These are phyloP conservation scores for Takakia lepidozioides DNA, from an alignment of 225 moss, liverwort and hornwort genomes.

Conservation along the genomic window DNA sequence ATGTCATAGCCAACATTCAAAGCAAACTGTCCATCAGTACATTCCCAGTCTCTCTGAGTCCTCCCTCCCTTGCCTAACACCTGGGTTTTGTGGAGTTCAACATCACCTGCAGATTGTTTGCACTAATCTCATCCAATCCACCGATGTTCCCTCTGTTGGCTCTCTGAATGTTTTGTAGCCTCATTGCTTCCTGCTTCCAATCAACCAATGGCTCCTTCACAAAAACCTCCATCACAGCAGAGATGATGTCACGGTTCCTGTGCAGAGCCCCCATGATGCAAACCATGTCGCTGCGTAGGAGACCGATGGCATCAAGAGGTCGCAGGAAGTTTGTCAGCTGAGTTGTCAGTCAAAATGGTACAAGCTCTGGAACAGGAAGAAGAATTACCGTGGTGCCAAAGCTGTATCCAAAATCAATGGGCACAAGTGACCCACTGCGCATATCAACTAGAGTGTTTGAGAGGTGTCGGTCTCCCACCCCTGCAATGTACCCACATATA, in stretches of 20 bases:
- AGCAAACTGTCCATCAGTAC: no score
- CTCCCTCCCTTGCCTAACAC: no score
- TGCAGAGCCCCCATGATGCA: constrained; percentile 65
- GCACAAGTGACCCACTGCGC: constrained; percentile 78
- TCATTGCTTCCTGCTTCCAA: constrained; percentile 84
- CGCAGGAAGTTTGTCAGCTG: constrained; percentile 76
- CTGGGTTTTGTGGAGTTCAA: no score
- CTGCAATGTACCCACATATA: constrained; percentile 87
- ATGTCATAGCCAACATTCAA: no score
- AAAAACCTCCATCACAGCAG: constrained; percentile 91
- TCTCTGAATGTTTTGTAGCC: no score
- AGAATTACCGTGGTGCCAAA: constrained; percentile 89
- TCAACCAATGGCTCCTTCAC: constrained; percentile 92
- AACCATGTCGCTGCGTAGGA: constrained; percentile 81
- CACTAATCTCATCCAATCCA: constrained; percentile 22
- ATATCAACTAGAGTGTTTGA: constrained; percentile 81
- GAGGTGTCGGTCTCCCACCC: constrained; percentile 92
- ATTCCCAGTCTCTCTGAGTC: no score
- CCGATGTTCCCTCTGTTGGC: constrained; percentile 21
- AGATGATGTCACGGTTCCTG: constrained; percentile 54
- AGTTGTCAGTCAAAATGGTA: constrained; percentile 75
- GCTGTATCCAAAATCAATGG: constrained; percentile 97
- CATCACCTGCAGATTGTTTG: constrained; percentile 11
- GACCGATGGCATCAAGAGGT: constrained; percentile 63
- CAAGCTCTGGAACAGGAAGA: constrained; percentile 82